phyloP scores from a whole-genome alignment of 2,329 filamentous ascomycete genomes.

The Fusarium buharicum region DNA sequence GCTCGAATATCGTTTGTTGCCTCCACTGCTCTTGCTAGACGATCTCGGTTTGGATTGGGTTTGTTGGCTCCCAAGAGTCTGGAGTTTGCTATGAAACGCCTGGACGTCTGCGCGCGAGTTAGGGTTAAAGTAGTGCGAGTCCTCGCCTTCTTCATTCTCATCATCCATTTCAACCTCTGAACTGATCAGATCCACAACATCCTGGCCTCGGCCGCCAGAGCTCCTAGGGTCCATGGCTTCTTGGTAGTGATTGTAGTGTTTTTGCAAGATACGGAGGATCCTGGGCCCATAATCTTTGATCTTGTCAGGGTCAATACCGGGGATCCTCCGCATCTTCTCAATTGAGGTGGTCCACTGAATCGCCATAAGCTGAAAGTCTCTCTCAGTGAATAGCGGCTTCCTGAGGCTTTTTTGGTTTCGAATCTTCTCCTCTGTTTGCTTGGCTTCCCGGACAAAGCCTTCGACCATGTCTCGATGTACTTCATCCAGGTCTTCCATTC shows the following conservation, averaged over 20 bases:
- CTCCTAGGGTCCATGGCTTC: constrained; percentile 59
- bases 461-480: constrained; percentile 72
- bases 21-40: constrained; percentile 43
- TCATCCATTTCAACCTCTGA: constrained; percentile 55
- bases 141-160: constrained; percentile 52
- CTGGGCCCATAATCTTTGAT: constrained; percentile 69
- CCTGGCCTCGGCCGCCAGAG: constrained; percentile 42
- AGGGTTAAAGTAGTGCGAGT: constrained; percentile 61
- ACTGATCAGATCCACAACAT: constrained; percentile 67
- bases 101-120: constrained; percentile 47
- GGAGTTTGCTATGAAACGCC: constrained; percentile 50
- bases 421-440: constrained; percentile 67
- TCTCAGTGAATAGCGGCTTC: constrained; percentile 73
- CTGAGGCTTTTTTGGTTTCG: constrained; percentile 68
- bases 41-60: constrained; percentile 44
- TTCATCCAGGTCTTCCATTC: constrained; percentile 64
- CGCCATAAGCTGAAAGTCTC: constrained; percentile 77
- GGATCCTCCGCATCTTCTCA: constrained; percentile 71
- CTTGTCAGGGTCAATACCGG: constrained; percentile 70
- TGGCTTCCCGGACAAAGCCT: constrained; percentile 72
- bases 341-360: constrained; percentile 72
- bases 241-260: constrained; percentile 58
- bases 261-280: constrained; percentile 68
- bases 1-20: constrained; percentile 44
- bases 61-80: constrained; percentile 45